Evolutionary conservation across 2,329 filamentous ascomycete species (phyloP).

Genomic region (Metarhizium anisopliae): DNA sequence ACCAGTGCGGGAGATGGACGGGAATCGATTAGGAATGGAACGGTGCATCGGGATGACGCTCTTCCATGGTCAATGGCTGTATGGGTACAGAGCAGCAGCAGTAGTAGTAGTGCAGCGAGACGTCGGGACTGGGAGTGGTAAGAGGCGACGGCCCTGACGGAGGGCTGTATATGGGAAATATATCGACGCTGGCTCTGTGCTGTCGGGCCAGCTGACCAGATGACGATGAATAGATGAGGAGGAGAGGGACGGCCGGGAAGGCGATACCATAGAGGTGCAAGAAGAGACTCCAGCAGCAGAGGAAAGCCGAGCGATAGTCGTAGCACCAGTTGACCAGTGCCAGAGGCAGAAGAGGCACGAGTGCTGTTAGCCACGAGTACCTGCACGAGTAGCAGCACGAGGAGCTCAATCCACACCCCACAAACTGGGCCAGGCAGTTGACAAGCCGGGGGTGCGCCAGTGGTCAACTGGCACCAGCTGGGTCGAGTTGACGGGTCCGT

Average conservation of each 20-base stretch:
- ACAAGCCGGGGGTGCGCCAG: conserved; percentile 1
- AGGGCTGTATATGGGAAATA: not conserved
- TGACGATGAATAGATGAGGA: not conserved
- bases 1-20: not conserved
- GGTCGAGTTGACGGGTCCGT: not conserved
- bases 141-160: not conserved
- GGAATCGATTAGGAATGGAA: not conserved
- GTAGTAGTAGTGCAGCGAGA: not conserved
- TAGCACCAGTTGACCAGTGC: not conserved
- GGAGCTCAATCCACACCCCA: not conserved
- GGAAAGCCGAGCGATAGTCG: not conserved
- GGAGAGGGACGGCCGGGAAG: not conserved
- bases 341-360: not conserved
- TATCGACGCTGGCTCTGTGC: not conserved
- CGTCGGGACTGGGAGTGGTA: not conserved
- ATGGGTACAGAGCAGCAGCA: not conserved
- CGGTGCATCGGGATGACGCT: not conserved
- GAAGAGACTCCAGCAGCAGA: not conserved
- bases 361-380: not conserved
- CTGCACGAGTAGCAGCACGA: not conserved
- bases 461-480: no score
- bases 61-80: conserved; percentile 6
- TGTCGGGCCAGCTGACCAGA: not conserved
- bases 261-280: not conserved
- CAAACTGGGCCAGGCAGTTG: conserved; percentile 3